Percentiles rank a stretch among this genome's conserved stretches.
Conservation (phyloP, 225 moss, liverwort and hornwort genomes). For the Takakia lepidozioides region DNA sequence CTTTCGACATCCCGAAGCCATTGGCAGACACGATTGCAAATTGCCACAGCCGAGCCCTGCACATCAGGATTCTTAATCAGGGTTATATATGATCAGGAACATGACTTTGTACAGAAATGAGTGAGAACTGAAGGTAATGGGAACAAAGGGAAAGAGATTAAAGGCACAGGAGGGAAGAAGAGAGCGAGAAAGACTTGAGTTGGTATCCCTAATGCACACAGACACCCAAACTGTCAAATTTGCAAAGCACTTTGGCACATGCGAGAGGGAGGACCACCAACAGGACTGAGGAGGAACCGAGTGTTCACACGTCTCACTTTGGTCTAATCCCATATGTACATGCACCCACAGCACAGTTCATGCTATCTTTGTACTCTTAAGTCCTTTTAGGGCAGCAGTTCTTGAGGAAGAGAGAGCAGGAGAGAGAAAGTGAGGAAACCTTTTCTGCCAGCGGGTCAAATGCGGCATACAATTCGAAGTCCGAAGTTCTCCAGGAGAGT, state of each 20-base stretch:
- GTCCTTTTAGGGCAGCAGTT: no score
- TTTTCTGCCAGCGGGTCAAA: constrained; percentile 93
- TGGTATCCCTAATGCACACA: no score
- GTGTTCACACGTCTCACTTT: no score
- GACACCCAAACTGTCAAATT: no score
- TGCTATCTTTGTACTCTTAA: neutral
- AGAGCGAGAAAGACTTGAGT: no score
- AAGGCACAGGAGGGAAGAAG: no score
- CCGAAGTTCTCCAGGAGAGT: constrained; percentile 86
- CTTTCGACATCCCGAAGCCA: constrained; percentile 94
- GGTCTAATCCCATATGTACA: no score
- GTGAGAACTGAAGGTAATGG: constrained; percentile 1
- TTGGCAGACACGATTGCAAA: constrained; percentile 87
- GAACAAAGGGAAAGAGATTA: no score
- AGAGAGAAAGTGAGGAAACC: constrained; percentile 16
- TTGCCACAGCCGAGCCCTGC: constrained; percentile 74
- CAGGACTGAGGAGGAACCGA: no score
- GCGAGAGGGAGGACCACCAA: neutral
- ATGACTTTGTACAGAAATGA: neutral
- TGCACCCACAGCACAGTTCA: neutral
- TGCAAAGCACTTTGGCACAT: no score
- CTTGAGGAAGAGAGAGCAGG: no score
- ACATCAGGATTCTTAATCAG: constrained; percentile 1
- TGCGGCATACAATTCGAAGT: constrained; percentile 92
- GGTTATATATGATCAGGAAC: neutral